Percentiles rank a stretch among this genome's conserved stretches.
Conservation (phyloP, 495 filamentous ascomycete genomes). For the Penicilliopsis zonata region DNA sequence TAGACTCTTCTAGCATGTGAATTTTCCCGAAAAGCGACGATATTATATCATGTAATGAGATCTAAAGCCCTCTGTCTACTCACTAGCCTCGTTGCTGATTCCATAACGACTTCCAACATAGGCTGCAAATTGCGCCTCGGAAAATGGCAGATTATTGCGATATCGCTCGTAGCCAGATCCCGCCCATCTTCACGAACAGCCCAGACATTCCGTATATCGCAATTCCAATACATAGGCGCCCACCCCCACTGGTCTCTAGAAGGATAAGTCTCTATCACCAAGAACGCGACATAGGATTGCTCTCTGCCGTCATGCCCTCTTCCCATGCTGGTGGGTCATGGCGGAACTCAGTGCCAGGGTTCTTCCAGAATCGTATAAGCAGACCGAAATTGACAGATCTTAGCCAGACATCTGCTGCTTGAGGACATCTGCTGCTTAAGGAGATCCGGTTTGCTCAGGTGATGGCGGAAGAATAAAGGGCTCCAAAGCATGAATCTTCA, state of each 20-base stretch:
- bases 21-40: too few relatives aligned
- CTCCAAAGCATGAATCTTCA: conserved; percentile 3
- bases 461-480: conserved; percentile 1
- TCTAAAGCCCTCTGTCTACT: conserved; percentile 5
- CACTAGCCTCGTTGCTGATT: conserved; percentile 1
- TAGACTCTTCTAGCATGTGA: too few relatives aligned
- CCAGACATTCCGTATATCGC: conserved; percentile 5
- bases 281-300: conserved; percentile 5
- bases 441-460: not conserved
- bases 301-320: not conserved
- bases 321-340: not conserved
- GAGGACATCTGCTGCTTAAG: not conserved
- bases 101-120: conserved; percentile 2
- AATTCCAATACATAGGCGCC: conserved; percentile 5
- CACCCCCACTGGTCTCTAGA: conserved; percentile 2
- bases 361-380: conserved; percentile 3
- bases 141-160: conserved; percentile 8
- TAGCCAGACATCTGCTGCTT: not conserved
- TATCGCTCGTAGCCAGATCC: conserved; percentile 5
- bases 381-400: conserved; percentile 1
- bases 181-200: conserved; percentile 6
- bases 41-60: conserved; percentile 3
- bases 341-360: not conserved
- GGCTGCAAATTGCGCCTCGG: not conserved
- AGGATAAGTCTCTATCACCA: conserved; percentile 6